These are phyloP conservation scores for Cystobasidiaceae sp. DNA, from an alignment of 1,284 basidiomycete genomes.

Conservation along the genomic window DNA sequence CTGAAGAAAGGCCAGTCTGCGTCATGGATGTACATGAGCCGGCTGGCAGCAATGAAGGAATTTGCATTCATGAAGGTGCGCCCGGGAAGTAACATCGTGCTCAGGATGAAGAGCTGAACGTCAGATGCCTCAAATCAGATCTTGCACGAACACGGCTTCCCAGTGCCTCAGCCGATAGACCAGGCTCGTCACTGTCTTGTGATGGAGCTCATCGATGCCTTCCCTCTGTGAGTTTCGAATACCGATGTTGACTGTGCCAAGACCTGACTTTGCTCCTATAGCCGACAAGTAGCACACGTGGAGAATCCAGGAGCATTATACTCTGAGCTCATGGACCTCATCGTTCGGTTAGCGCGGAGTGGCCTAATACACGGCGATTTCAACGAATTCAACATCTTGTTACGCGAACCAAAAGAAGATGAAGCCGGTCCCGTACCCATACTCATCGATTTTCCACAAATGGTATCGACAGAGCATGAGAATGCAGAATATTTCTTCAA, in stretches of 20 bases:
- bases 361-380: conserved; percentile 98
- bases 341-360: conserved; percentile 85
- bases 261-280: no score
- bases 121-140: conserved; percentile 54
- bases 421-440: conserved; percentile 70
- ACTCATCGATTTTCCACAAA: conserved; percentile 98
- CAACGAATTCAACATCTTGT: conserved; percentile 99
- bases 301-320: conserved; percentile 84
- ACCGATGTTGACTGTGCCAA: no score
- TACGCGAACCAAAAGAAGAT: conserved; percentile 52
- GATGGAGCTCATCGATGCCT: conserved; percentile 93
- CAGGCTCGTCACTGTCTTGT: conserved; percentile 90
- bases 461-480: conserved; percentile 94
- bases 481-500: conserved; percentile 99
- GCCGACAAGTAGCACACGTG: conserved; percentile 80
- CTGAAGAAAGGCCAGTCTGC: conserved; percentile 91
- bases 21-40: conserved; percentile 99
- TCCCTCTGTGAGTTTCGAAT: conserved; percentile 85
- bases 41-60: conserved; percentile 92
- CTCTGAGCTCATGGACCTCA: conserved; percentile 87
- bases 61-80: conserved; percentile 95
- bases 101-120: not conserved
- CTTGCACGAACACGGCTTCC: conserved; percentile 87
- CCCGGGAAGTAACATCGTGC: no score
- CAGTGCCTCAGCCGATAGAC: conserved; percentile 88